These are phyloP conservation scores for Bipolaris victoriae DNA, from an alignment of 2,329 filamentous ascomycete species.

Conservation along the genomic window DNA sequence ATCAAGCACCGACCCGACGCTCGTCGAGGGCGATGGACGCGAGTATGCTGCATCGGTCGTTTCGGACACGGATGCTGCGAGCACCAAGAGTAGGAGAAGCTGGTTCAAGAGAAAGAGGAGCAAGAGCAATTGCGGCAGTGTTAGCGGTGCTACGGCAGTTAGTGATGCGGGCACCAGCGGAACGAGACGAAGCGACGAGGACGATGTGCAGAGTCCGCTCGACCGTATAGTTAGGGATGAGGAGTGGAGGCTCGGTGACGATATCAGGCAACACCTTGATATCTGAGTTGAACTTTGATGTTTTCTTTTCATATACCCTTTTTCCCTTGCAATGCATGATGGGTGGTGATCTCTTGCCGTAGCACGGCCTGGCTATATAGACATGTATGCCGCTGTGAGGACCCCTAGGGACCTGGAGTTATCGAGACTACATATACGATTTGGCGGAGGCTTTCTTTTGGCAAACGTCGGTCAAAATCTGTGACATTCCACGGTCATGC, in stretches of 20 bases:
- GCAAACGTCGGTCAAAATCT: no score
- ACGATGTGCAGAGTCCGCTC: slow-evolving; percentile 59
- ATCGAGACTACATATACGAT: neutral
- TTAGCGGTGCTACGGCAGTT: slow-evolving; percentile 38
- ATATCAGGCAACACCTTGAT: slow-evolving; percentile 4
- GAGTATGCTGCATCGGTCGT: slow-evolving; percentile 36
- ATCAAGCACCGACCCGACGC: slow-evolving; percentile 32
- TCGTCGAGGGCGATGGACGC: slow-evolving; percentile 28
- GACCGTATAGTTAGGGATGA: slow-evolving; percentile 58
- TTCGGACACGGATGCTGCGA: slow-evolving; percentile 41
- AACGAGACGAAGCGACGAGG: slow-evolving; percentile 49
- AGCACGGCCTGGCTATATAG: neutral
- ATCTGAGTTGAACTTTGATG: neutral
- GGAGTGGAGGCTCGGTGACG: slow-evolving; percentile 59
- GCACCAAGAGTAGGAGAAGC: slow-evolving; percentile 39
- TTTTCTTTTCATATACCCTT: neutral
- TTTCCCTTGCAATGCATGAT: neutral
- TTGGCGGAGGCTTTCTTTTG: no score
- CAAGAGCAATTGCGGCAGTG: slow-evolving; percentile 38
- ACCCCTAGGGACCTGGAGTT: neutral
- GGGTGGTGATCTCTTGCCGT: neutral
- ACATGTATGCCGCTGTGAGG: neutral
- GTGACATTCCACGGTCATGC: no score
- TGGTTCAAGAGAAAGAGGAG: slow-evolving; percentile 47
- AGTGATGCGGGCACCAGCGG: slow-evolving; percentile 38